Evolutionary conservation across 78 protist genomes (phyloP), one percentile per base, ranked within the genome.

Genomic region (Tieghemostelium lacteum): DNA sequence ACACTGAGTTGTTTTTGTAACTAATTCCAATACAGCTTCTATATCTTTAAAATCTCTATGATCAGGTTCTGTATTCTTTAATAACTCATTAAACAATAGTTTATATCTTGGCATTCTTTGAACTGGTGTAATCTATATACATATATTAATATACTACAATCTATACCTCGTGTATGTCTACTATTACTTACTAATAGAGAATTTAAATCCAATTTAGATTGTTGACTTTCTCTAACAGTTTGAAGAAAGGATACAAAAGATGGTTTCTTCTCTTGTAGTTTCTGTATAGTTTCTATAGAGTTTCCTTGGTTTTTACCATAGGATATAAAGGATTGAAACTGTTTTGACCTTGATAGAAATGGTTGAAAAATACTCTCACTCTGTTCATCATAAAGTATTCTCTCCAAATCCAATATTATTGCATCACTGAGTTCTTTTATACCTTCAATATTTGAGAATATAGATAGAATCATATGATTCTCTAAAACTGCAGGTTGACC

Each of bases 41-140:
- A 73, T 29, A 17, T 36, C 55, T 0, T 26, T 24, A 45, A 60
- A 73, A 33, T 87, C 93, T 33, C 22, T 17, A 49, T 87, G 93
- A 3, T 64, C 76, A 3, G 24, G 34, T 16, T 75, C 88, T 0
- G 93, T 75, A 12, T 61, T n/a, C 45, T 72, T 75, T 10, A 88
- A 31, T 14, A 88, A 31, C 14, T 77, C 93, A 31, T 55, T 28
- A 24, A 88, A 65, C 28, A 88, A 39, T 31, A 88, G 31, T 31
- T 75, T 69, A 45, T 54, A 72, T 55, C 93, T 74, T 60, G 67
- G 69, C 75, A 88, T 88, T 64, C 93, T 77, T 36, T 88, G 93
- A 24, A 88, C 77, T 17, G 93, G 93, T 77, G 66, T 88, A 71
- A 88, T 88, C 77, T 69, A 70, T 28, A 78, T 14, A n/a, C 4